Evolutionary conservation across 495 filamentous ascomycete species (phyloP), one percentile per base, ranked within the genome.

Genomic region (Cercophora samala): DNA sequence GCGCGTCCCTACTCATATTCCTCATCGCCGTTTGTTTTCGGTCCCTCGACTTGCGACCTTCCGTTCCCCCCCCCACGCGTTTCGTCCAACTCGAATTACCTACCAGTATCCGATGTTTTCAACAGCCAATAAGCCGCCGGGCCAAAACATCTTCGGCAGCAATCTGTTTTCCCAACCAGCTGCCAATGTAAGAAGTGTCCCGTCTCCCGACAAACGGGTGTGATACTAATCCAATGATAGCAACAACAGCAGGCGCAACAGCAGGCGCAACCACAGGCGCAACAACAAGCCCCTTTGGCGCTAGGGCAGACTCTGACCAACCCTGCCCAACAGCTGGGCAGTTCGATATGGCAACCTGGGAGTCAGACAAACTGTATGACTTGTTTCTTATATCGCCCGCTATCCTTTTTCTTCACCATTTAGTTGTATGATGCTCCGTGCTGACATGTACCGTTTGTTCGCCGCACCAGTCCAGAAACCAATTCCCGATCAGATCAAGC

Each of bases 401-500:
- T 9, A 42, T 29, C 21, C 8, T n/a, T 22, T 18, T 19, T 22
- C 23, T 19, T 23, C 18, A 19, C 13, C 2, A 22, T 19, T 11
- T 32, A 59, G 26, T 22, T 13, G 17, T 8, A 59, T 9, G 18
- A 63, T 66, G 42, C 23, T 54, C 4, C 26, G 60, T 64, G 58
- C 70, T 74, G 66, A 75, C 69, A 21, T 64, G 19, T 17, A 32
- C 26, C 42, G 23, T 5, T 37, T 22, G 37, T 46, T 46, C 42
- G 18, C 24, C 18, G 62, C 32, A 53, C 24, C 66, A 88, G 86
- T 85, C 62, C 91, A 95, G 72, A 94, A 93, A 71, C 87, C 91
- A 23, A 88, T 97, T 17, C 86, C 88, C 18, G 92, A 96, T 68
- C 94, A 98, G 78, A 92, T 97, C 61, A 78, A 86, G 62, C 83